These are phyloP conservation scores for Favolaschia claudopus DNA, from an alignment of 768 basidiomycete species.

Conservation along the genomic window DNA sequence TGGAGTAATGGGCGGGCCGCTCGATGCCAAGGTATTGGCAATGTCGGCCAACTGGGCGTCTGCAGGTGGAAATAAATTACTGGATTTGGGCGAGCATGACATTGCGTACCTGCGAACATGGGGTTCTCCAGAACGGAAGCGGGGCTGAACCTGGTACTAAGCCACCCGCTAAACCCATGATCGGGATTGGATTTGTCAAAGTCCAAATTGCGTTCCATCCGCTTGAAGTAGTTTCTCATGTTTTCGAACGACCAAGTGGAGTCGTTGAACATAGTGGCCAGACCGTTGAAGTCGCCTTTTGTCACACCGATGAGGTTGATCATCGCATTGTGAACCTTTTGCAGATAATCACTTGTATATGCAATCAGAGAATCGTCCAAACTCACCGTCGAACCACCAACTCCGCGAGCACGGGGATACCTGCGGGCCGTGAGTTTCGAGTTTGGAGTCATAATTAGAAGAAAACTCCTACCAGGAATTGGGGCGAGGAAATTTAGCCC, in stretches of 20 bases:
- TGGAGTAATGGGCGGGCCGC: constrained; percentile 27
- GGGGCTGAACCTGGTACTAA: constrained; percentile 37
- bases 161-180: constrained; percentile 40
- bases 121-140: constrained; percentile 31
- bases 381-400: constrained; percentile 41
- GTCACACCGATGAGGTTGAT: constrained; percentile 38
- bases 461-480: constrained; percentile 28
- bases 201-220: constrained; percentile 33
- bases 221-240: constrained; percentile 38
- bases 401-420: constrained; percentile 39
- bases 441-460: no score
- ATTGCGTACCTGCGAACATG: constrained; percentile 31
- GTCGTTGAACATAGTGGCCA: constrained; percentile 34
- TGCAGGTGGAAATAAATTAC: constrained; percentile 3
- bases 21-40: constrained; percentile 21
- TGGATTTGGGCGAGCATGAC: not conserved
- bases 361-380: no score
- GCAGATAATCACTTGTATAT: not conserved
- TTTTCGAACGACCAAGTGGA: constrained; percentile 35
- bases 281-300: constrained; percentile 33
- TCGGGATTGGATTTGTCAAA: constrained; percentile 24
- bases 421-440: no score
- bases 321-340: constrained; percentile 41
- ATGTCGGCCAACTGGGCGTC: constrained; percentile 35
- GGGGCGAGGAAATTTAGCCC: constrained; percentile 32